Evolutionary conservation across 768 basidiomycete genomes (phyloP).

Genomic region (Lentinula edodes): DNA sequence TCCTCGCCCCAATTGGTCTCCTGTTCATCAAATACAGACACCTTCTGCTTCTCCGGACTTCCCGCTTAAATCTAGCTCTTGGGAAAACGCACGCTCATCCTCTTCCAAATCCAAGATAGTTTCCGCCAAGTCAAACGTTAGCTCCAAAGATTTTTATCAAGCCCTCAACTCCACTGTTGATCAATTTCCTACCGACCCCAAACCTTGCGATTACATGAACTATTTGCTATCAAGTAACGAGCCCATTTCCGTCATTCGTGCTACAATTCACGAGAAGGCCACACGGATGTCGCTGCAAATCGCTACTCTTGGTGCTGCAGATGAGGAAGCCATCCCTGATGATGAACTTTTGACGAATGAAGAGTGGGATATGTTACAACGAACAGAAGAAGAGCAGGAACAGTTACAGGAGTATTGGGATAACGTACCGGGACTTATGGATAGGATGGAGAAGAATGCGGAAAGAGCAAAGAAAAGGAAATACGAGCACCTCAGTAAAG

Average conservation of each 20-base stretch:
- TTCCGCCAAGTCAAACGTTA: not conserved
- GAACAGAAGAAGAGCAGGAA: not conserved
- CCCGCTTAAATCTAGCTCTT: not conserved
- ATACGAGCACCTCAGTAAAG: not conserved
- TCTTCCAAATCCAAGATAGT: not conserved
- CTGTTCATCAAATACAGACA: not conserved
- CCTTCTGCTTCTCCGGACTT: not conserved
- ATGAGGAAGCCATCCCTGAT: not conserved
- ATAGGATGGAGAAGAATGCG: not conserved
- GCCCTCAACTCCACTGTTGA: not conserved
- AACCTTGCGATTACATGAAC: conserved; percentile 2
- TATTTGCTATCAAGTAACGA: not conserved
- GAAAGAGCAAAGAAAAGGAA: not conserved
- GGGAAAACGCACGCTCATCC: not conserved
- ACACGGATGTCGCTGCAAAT: not conserved
- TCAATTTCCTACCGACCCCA: not conserved
- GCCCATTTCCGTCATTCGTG: not conserved
- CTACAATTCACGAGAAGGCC: not conserved
- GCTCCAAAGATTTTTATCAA: not conserved
- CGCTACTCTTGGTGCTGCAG: not conserved
- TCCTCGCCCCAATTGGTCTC: not conserved
- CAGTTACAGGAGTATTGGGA: not conserved
- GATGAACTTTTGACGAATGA: not conserved
- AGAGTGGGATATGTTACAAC: not conserved
- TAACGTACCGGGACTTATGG: not conserved